Evolutionary conservation across 129 eudicot species (phyloP), one percentile per base, ranked within the genome.

Genomic region (Erigeron canadensis): DNA sequence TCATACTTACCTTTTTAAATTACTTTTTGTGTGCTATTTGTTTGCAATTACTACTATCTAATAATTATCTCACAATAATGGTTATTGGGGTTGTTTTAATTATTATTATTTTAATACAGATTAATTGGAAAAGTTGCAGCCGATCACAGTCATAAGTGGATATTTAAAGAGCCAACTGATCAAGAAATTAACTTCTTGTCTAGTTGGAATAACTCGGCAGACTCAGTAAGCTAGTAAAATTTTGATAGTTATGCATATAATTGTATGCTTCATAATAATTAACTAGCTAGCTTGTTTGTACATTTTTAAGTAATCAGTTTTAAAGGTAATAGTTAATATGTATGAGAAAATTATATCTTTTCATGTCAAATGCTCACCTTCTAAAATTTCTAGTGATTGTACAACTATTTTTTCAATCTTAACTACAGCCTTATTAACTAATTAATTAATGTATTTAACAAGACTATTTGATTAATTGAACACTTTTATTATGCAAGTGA

Each of bases 91-190:
- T 62, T 65, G 22, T 56, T 3, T 48, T 17, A 38, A 12, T n/a
- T 46, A 0, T 44, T 58, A 5, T 19, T 63, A 34, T 51, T 16
- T 44, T 44, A 68, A 63, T 78, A 61, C 86, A 94, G 99, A 18
- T 84, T 95, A 77, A 88, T 95, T 74, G 99, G 99, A 57, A 95
- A 95, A 86, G 99, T 95, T 37, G 99, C 99, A 47, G 97, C 99
- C 62, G 97, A 95, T 88, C 94, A 88, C 57, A 86, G 91, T 77
- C 99, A 95, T 79, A 95, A 95, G 74, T 95, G 99, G 99, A 88
- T 95, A 77, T 82, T 81, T 60, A 95, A 90, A 60, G 99, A 95
- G 75, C 91, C 97, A 51, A 86, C 62, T 83, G 97, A 88, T 70
- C 97, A 90, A 86, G 99, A 95, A 82, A 84, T 88, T 65, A 95